These are phyloP conservation scores for Linderina pennispora DNA, from an alignment of 192 early-diverging fungal species.

Conservation along the genomic window DNA sequence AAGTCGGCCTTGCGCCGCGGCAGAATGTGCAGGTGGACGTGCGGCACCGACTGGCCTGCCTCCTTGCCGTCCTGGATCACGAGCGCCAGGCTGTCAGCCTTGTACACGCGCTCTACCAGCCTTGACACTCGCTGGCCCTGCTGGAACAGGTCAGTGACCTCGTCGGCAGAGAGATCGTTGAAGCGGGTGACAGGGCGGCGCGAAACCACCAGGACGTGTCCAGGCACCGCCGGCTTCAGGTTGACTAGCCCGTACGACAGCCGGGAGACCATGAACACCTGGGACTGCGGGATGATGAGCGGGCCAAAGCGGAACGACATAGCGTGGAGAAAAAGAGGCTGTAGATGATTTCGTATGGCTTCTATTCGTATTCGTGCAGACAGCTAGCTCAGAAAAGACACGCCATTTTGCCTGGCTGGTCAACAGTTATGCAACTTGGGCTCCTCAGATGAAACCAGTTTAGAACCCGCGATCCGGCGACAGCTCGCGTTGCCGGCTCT, in stretches of 20 bases:
- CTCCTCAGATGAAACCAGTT: too few species aligned
- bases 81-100: conserved; percentile 67
- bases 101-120: conserved; percentile 67
- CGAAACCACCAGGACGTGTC: conserved; percentile 78
- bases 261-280: conserved; percentile 71
- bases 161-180: conserved; percentile 69
- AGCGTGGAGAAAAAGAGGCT: too few species aligned
- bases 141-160: conserved; percentile 77
- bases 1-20: conserved; percentile 76
- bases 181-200: conserved; percentile 65
- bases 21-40: conserved; percentile 90
- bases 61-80: conserved; percentile 70
- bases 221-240: conserved; percentile 80
- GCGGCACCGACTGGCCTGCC: conserved; percentile 80
- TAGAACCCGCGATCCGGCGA: conserved; percentile 46
- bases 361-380: not conserved
- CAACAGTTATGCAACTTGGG: too few species aligned
- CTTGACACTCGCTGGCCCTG: conserved; percentile 70
- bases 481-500: conserved; percentile 23
- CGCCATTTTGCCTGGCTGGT: too few species aligned
- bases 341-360: not conserved
- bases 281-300: conserved; percentile 55
- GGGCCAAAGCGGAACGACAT: conserved; percentile 61
- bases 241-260: conserved; percentile 81
- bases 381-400: not conserved